A percentile compares a stretch with the other conserved stretches of the same genome.
These are phyloP conservation scores for Jamesozyma jinghongensis DNA, from an alignment of 805 yeast species.

Conservation along the genomic window DNA sequence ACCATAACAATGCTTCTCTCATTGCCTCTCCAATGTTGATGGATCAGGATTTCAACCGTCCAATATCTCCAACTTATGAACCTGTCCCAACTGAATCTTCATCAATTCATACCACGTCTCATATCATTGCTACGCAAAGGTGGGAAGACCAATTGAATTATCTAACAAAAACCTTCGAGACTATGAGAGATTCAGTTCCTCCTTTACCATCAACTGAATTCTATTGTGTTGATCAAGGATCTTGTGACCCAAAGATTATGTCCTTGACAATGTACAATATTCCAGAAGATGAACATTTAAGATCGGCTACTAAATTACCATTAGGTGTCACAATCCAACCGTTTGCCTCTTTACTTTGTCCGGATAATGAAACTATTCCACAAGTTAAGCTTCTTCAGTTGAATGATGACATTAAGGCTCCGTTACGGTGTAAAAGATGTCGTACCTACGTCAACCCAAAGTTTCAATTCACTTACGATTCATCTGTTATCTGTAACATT, in stretches of 20 bases:
- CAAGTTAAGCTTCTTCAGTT: slow-evolving; percentile 26
- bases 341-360: slow-evolving; percentile 52
- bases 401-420: slow-evolving; percentile 35
- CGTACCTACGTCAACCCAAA: slow-evolving; percentile 83
- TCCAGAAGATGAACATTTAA: slow-evolving; percentile 63
- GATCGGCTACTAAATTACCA: slow-evolving; percentile 67
- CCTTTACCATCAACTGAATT: slow-evolving; percentile 73
- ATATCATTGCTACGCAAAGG: slow-evolving; percentile 28
- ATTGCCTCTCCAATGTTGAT: slow-evolving; percentile 6
- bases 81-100: not conserved
- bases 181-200: slow-evolving; percentile 72
- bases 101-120: slow-evolving; percentile 13
- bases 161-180: slow-evolving; percentile 43
- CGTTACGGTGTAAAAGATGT: slow-evolving; percentile 88
- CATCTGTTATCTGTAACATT: slow-evolving; percentile 70
- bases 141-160: slow-evolving; percentile 31
- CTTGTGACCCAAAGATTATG: slow-evolving; percentile 70
- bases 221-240: slow-evolving; percentile 70
- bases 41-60: slow-evolving; percentile 1
- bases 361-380: slow-evolving; percentile 48
- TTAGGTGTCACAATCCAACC: slow-evolving; percentile 77
- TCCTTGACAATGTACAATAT: slow-evolving; percentile 74
- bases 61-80: too few species aligned
- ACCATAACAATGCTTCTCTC: slow-evolving; percentile 7
- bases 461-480: slow-evolving; percentile 53